A percentile compares a stretch with the other conserved stretches of the same genome.
Evolutionary conservation across 2,329 filamentous ascomycete genomes (phyloP).

Genomic region (Dactylella cylindrospora): DNA sequence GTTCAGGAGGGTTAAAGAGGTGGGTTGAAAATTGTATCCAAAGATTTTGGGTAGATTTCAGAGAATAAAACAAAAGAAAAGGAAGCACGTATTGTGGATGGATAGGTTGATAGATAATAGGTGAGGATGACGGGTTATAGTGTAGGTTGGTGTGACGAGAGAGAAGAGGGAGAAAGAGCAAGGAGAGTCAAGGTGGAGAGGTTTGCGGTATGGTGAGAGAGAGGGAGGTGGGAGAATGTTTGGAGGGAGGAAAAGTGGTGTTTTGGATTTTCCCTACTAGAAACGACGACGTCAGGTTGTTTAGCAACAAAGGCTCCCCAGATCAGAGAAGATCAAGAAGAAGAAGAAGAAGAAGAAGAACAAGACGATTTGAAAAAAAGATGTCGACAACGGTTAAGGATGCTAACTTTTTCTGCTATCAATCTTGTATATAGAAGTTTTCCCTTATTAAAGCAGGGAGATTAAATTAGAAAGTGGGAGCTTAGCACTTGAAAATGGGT

Average conservation of each 20-base stretch:
- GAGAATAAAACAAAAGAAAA: constrained; percentile 44
- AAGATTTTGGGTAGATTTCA: constrained; percentile 26
- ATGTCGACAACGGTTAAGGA: neutral
- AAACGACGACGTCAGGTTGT: constrained; percentile 32
- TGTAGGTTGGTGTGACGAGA: constrained; percentile 4
- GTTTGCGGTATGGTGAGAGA: constrained; percentile 1
- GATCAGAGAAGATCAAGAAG: constrained; percentile 11
- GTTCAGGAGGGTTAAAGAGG: constrained; percentile 47
- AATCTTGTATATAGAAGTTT: neutral
- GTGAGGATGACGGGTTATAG: constrained; percentile 1
- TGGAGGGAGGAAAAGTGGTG: constrained; percentile 33
- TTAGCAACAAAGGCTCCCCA: constrained; percentile 13
- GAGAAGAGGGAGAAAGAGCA: constrained; percentile 6
- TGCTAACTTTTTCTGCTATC: no score
- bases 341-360: constrained; percentile 10
- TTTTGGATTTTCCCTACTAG: constrained; percentile 44
- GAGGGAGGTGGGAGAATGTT: constrained; percentile 17
- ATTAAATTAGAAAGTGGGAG: no score
- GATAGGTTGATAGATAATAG: constrained; percentile 38
- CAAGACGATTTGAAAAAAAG: neutral
- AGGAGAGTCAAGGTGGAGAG: neutral
- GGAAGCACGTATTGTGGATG: constrained; percentile 47
- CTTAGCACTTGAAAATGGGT: neutral
- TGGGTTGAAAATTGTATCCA: no score
- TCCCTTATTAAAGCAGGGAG: no score